These are phyloP conservation scores for Whalleya microplaca DNA, from an alignment of 2,329 filamentous ascomycete genomes.

Conservation along the genomic window DNA sequence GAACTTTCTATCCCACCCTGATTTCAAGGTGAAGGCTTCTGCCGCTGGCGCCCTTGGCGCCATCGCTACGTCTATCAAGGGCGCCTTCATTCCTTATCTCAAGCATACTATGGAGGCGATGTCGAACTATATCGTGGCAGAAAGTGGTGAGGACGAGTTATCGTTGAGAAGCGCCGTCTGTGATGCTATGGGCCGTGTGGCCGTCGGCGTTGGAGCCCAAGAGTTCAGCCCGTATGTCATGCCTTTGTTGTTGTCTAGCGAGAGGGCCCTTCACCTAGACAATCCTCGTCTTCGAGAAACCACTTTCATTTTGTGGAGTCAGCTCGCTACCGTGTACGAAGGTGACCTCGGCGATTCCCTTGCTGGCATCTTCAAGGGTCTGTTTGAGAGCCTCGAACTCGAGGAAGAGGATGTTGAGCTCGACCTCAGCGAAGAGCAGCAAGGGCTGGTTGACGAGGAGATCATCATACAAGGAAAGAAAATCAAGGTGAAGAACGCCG, in stretches of 20 bases:
- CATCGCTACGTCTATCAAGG: conserved; percentile 82
- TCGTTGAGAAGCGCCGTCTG: conserved; percentile 87
- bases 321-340: conserved; percentile 90
- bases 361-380: conserved; percentile 74
- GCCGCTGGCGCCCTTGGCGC: conserved; percentile 89
- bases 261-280: conserved; percentile 86
- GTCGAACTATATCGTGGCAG: conserved; percentile 80
- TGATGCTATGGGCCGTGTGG: conserved; percentile 92
- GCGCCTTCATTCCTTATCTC: conserved; percentile 89
- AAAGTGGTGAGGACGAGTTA: conserved; percentile 87
- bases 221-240: conserved; percentile 90
- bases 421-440: conserved; percentile 62
- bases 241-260: conserved; percentile 88
- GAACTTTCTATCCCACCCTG: conserved; percentile 79
- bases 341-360: conserved; percentile 81
- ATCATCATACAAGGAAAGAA: conserved; percentile 81
- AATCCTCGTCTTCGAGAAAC: conserved; percentile 93
- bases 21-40: conserved; percentile 87
- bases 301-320: conserved; percentile 96
- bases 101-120: conserved; percentile 88
- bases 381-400: conserved; percentile 84
- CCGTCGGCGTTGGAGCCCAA: conserved; percentile 81
- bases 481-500: conserved; percentile 70
- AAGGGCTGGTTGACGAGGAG: conserved; percentile 36
- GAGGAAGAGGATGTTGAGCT: conserved; percentile 86